A percentile compares a stretch with the other conserved stretches of the same genome.
These are phyloP conservation scores for Debaryomyces subglobosus DNA, from an alignment of 1,139 yeast genomes.

Conservation along the genomic window DNA sequence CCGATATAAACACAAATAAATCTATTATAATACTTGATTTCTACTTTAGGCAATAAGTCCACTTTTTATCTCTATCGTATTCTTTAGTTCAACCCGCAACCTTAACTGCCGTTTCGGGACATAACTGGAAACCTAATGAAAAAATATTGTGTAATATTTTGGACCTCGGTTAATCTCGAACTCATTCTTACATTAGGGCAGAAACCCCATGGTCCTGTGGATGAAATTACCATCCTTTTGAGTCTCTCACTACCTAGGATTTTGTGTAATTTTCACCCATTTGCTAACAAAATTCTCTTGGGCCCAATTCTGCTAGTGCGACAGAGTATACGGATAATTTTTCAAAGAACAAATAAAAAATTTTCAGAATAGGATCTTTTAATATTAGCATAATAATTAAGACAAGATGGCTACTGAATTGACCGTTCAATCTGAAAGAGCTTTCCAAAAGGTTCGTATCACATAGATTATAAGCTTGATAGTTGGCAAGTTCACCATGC, in stretches of 20 bases:
- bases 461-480: neutral
- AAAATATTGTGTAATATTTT: neutral
- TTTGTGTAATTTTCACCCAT: conserved; percentile 11
- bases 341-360: conserved; percentile 14
- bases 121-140: conserved; percentile 1
- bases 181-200: neutral
- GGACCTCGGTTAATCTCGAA: neutral
- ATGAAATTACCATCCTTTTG: neutral
- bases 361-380: conserved; percentile 17
- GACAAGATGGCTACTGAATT: conserved; percentile 97
- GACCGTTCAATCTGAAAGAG: conserved; percentile 99
- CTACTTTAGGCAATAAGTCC: neutral
- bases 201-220: neutral
- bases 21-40: neutral
- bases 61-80: neutral
- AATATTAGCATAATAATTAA: conserved; percentile 16
- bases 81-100: neutral
- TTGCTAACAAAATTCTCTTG: conserved; percentile 6
- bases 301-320: conserved; percentile 3
- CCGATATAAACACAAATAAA: neutral
- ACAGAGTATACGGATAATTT: conserved; percentile 10
- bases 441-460: conserved; percentile 97
- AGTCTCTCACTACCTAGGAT: conserved; percentile 1
- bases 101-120: neutral
- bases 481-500: neutral